Conservation (phyloP, 78 protist genomes). For the Dictyostelium brefeldianum region DNA sequence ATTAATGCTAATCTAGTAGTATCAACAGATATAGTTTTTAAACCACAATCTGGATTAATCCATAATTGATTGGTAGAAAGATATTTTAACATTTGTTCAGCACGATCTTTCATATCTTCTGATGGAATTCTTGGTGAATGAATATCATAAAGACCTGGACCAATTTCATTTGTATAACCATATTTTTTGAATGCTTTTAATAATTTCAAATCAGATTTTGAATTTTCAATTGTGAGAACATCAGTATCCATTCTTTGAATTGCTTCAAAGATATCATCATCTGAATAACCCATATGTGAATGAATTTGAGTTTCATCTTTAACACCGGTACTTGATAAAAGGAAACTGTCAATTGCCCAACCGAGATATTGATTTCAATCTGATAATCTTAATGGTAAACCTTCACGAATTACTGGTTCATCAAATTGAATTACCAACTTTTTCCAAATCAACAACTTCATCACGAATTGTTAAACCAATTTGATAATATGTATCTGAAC, state of each 20-base stretch:
- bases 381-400: slow-evolving; percentile 83
- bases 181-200: slow-evolving; percentile 75
- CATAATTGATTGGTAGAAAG: slow-evolving; percentile 42
- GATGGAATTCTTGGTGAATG: slow-evolving; percentile 90
- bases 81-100: slow-evolving; percentile 64
- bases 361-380: slow-evolving; percentile 79
- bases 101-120: slow-evolving; percentile 76
- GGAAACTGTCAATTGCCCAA: slow-evolving; percentile 86
- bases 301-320: slow-evolving; percentile 86
- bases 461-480: slow-evolving; percentile 90
- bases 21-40: slow-evolving; percentile 70
- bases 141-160: slow-evolving; percentile 93
- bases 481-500: slow-evolving; percentile 68
- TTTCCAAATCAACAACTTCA: slow-evolving; percentile 89
- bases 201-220: slow-evolving; percentile 74
- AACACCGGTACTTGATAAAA: slow-evolving; percentile 72
- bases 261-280: slow-evolving; percentile 81
- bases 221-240: slow-evolving; percentile 89
- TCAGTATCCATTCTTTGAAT: slow-evolving; percentile 88
- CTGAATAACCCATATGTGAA: slow-evolving; percentile 93
- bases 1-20: slow-evolving; percentile 56
- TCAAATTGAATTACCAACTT: slow-evolving; percentile 89
- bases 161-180: slow-evolving; percentile 85
- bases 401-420: slow-evolving; percentile 92
- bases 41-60: slow-evolving; percentile 93